A percentile compares a stretch with the other conserved stretches of the same genome.
Conservation (phyloP, 306 rosid species). For the Acacia confusa region DNA sequence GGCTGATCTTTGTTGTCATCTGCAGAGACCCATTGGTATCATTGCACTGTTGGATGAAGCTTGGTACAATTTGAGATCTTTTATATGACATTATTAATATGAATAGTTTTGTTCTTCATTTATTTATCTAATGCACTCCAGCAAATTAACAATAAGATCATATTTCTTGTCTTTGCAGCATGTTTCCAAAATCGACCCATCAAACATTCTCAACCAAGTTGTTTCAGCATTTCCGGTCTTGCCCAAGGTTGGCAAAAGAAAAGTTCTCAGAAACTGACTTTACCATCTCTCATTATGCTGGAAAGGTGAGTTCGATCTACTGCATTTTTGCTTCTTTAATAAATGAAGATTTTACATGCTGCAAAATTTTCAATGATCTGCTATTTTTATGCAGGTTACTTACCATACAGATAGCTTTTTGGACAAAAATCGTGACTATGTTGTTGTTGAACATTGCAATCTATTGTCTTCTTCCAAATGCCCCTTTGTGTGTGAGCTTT, state of each 20-base stretch:
- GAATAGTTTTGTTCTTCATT: slow-evolving; percentile 42
- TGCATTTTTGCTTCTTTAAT: slow-evolving; percentile 25
- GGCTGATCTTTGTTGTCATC: slow-evolving; percentile 43
- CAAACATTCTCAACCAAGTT: slow-evolving; percentile 90
- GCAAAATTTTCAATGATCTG: slow-evolving; percentile 16
- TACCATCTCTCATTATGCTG: slow-evolving; percentile 92
- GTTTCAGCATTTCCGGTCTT: slow-evolving; percentile 75
- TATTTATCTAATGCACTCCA: slow-evolving; percentile 25
- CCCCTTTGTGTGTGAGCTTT: slow-evolving; percentile 75
- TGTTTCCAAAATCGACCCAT: slow-evolving; percentile 96
- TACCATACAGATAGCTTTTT: slow-evolving; percentile 87
- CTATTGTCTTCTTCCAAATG: slow-evolving; percentile 83
- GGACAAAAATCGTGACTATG: slow-evolving; percentile 97
- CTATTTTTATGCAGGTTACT: slow-evolving; percentile 65
- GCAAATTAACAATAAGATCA: slow-evolving; percentile 45
- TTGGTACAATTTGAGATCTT: slow-evolving; percentile 75
- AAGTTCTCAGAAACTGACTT: slow-evolving; percentile 96
- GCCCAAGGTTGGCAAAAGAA: slow-evolving; percentile 78
- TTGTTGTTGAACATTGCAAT: slow-evolving; percentile 91
- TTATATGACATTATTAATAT: slow-evolving; percentile 23
- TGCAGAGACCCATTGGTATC: slow-evolving; percentile 97
- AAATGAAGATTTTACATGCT: slow-evolving; percentile 3
- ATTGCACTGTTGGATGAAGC: slow-evolving; percentile 95
- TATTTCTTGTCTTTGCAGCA: slow-evolving; percentile 63
- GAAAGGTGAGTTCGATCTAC: slow-evolving; percentile 63